Percentiles rank a stretch among this genome's conserved stretches.
Evolutionary conservation across 257 asterid species (phyloP).

Genomic region (Ilex asprella): DNA sequence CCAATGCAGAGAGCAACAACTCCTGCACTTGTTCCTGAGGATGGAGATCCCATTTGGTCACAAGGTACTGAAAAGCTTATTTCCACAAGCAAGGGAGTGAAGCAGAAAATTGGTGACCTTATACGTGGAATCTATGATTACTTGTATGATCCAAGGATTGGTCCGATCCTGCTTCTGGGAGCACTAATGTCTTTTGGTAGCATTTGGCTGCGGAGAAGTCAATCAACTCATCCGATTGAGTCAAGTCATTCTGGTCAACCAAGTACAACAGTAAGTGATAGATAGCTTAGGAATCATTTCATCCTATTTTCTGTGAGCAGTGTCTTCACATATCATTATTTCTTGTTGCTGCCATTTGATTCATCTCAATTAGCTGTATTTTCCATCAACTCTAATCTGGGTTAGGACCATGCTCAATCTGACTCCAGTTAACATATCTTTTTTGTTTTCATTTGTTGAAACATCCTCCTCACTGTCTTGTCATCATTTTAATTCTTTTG

Average conservation of each 20-base stretch:
- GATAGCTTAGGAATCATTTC: too few relatives aligned
- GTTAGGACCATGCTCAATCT: too few relatives aligned
- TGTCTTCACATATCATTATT: background rate
- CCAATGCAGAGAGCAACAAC: slow-evolving; percentile 65
- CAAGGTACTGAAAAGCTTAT: slow-evolving; percentile 39
- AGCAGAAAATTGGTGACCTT: slow-evolving; percentile 29
- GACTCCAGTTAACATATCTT: too few relatives aligned
- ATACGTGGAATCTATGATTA: slow-evolving; percentile 29
- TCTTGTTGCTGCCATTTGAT: too few relatives aligned
- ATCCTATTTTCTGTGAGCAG: background rate
- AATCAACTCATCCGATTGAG: slow-evolving; percentile 26
- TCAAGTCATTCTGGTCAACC: slow-evolving; percentile 34
- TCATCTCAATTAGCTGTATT: too few relatives aligned
- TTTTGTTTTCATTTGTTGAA: too few relatives aligned
- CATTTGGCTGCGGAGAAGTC: slow-evolving; percentile 63
- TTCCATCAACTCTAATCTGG: too few relatives aligned
- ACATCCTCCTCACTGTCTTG: too few relatives aligned
- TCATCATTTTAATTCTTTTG: too few relatives aligned
- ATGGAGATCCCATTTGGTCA: slow-evolving; percentile 57
- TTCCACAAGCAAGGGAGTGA: slow-evolving; percentile 43
- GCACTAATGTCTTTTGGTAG: slow-evolving; percentile 68
- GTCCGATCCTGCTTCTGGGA: slow-evolving; percentile 73
- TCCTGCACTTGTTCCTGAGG: slow-evolving; percentile 86
- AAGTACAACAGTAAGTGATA: slow-evolving; percentile 26
- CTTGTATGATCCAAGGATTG: slow-evolving; percentile 77